Conservation (phyloP, 192 early-diverging fungal species). For the Umbelopsis sp. region DNA sequence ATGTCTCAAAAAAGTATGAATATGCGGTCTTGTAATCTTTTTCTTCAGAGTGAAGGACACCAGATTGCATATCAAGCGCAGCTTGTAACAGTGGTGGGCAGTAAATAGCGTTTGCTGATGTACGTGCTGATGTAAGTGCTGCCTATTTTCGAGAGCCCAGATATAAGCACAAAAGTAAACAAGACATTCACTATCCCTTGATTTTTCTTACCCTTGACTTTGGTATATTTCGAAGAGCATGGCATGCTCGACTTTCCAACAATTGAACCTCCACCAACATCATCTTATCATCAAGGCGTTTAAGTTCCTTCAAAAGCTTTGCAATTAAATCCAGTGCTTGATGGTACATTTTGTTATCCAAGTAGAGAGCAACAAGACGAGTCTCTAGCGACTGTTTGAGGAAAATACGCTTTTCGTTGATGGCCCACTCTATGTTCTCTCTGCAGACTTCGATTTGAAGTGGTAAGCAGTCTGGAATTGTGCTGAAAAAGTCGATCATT, state of each 20-base stretch:
- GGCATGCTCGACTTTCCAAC: slow-evolving; percentile 92
- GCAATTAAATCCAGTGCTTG: slow-evolving; percentile 85
- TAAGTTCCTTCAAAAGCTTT: slow-evolving; percentile 91
- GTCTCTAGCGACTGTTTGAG: slow-evolving; percentile 96
- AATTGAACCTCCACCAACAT: slow-evolving; percentile 96
- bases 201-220: slow-evolving; percentile 75
- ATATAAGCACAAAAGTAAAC: no score
- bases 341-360: slow-evolving; percentile 95
- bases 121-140: slow-evolving; percentile 94
- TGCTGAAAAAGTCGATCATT: slow-evolving; percentile 83
- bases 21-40: slow-evolving; percentile 99
- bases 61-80: slow-evolving; percentile 94
- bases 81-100: slow-evolving; percentile 98
- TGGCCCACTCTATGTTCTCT: slow-evolving; percentile 93
- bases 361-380: slow-evolving; percentile 81
- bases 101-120: slow-evolving; percentile 96
- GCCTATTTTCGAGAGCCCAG: slow-evolving; percentile 51
- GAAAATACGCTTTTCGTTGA: slow-evolving; percentile 90
- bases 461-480: slow-evolving; percentile 83
- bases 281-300: slow-evolving; percentile 98
- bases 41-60: slow-evolving; percentile 96
- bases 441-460: slow-evolving; percentile 94
- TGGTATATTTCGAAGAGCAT: slow-evolving; percentile 89
- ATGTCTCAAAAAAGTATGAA: slow-evolving; percentile 99
- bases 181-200: neutral